phyloP scores from a whole-genome alignment of 257 asterid genomes.

The Solanum clarkiae region DNA sequence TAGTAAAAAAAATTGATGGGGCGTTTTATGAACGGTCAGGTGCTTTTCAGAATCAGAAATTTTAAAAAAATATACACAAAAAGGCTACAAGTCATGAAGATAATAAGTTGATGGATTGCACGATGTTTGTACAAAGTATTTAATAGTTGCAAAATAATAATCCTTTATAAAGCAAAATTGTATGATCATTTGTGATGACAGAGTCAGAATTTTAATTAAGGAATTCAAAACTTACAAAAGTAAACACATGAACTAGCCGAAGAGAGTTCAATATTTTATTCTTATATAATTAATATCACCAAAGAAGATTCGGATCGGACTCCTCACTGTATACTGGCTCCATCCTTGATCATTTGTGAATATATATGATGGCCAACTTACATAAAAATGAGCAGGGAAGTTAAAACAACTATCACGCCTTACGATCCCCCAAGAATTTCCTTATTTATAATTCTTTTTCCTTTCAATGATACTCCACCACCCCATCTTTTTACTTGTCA shows the following conservation, averaged over 20 bases:
- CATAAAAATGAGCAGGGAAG: background rate
- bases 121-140: background rate
- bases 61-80: background rate
- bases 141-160: background rate
- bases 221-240: too few species aligned
- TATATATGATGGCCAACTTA: background rate
- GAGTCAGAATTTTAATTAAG: too few species aligned
- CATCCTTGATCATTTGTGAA: background rate
- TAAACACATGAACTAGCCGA: too few species aligned
- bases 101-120: background rate
- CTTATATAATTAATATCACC: too few species aligned
- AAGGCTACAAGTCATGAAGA: background rate
- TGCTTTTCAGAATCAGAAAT: background rate
- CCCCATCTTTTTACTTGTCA: too few species aligned
- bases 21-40: background rate
- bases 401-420: background rate
- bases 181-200: background rate
- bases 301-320: too few species aligned
- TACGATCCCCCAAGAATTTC: background rate
- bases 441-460: background rate
- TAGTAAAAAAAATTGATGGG: background rate
- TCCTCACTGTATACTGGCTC: too few species aligned
- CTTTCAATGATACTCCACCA: background rate
- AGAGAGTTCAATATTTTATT: too few species aligned
- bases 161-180: background rate